A percentile compares a stretch with the other conserved stretches of the same genome.
Conservation (phyloP, 352 stramenopile genomes). For the Peronospora belbahrii region DNA sequence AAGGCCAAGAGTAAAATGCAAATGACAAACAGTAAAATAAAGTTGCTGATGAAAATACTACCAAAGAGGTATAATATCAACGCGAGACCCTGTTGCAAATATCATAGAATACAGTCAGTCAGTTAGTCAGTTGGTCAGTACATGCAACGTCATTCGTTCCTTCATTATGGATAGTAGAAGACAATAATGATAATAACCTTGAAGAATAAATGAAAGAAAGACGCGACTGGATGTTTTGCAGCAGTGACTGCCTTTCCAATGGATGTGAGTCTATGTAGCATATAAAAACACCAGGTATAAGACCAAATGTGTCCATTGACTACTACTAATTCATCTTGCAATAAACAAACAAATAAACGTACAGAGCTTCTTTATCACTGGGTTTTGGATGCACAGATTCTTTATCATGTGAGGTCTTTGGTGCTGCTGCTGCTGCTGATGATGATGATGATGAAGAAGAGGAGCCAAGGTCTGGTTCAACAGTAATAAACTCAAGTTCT, state of each 20-base stretch:
- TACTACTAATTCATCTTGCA: no score
- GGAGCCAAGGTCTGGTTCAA: slow-evolving; percentile 28
- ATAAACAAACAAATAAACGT: no score
- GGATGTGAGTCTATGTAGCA: slow-evolving; percentile 42
- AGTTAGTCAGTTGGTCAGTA: no score
- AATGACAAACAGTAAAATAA: slow-evolving; percentile 95
- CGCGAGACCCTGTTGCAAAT: slow-evolving; percentile 59
- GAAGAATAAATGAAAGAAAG: slow-evolving; percentile 96
- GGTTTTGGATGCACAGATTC: no score
- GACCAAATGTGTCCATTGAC: no score
- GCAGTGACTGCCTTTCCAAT: slow-evolving; percentile 62
- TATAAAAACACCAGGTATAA: slow-evolving; percentile 6
- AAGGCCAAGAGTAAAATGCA: slow-evolving; percentile 94
- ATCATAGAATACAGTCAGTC: neutral
- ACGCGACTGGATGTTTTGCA: slow-evolving; percentile 90
- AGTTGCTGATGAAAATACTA: slow-evolving; percentile 85
- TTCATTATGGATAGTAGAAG: neutral
- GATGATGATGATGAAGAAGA: slow-evolving; percentile 10
- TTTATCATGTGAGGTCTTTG: no score
- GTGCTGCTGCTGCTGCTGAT: neutral
- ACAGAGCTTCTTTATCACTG: slow-evolving; percentile 58
- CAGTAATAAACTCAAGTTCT: slow-evolving; percentile 75
- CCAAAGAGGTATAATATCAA: slow-evolving; percentile 94
- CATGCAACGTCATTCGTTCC: no score
- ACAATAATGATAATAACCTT: slow-evolving; percentile 53